These are phyloP conservation scores for Aegilops bicornis DNA, from an alignment of 176 grass and related monocot species.

Conservation along the genomic window DNA sequence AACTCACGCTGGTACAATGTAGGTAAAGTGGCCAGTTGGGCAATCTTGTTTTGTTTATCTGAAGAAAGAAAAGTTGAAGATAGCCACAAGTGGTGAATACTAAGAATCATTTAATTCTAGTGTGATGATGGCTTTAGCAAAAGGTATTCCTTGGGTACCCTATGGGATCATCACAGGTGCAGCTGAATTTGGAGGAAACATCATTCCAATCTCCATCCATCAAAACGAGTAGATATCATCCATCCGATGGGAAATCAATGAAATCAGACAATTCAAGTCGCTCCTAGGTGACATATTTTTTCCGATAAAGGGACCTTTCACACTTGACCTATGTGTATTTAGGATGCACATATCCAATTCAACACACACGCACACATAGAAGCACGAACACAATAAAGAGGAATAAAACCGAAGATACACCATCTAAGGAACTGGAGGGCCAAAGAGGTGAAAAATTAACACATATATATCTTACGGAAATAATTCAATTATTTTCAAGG, in stretches of 20 bases:
- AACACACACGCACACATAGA: too few species aligned
- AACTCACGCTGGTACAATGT: slow-evolving; percentile 43
- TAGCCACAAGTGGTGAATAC: slow-evolving; percentile 47
- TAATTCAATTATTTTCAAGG: not conserved
- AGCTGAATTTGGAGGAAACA: not conserved
- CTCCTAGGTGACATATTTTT: not conserved
- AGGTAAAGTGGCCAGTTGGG: slow-evolving; percentile 29
- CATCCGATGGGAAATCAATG: not conserved
- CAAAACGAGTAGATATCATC: slow-evolving; percentile 22
- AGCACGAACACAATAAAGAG: too few species aligned
- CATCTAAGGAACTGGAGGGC: too few species aligned
- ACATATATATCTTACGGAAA: not conserved
- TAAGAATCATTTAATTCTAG: slow-evolving; percentile 47
- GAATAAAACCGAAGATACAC: too few species aligned
- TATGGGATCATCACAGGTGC: slow-evolving; percentile 32
- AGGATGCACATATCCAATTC: too few species aligned
- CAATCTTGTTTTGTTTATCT: slow-evolving; percentile 16
- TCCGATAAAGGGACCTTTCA: too few species aligned
- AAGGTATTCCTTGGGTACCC: slow-evolving; percentile 43
- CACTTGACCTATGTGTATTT: too few species aligned
- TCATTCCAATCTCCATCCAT: not conserved
- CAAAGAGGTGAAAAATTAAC: too few species aligned
- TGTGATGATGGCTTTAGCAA: slow-evolving; percentile 36
- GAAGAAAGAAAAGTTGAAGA: not conserved
- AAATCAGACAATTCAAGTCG: not conserved